phyloP scores from a whole-genome alignment of 169 alveolate genomes.

The Plasmodium adleri region DNA sequence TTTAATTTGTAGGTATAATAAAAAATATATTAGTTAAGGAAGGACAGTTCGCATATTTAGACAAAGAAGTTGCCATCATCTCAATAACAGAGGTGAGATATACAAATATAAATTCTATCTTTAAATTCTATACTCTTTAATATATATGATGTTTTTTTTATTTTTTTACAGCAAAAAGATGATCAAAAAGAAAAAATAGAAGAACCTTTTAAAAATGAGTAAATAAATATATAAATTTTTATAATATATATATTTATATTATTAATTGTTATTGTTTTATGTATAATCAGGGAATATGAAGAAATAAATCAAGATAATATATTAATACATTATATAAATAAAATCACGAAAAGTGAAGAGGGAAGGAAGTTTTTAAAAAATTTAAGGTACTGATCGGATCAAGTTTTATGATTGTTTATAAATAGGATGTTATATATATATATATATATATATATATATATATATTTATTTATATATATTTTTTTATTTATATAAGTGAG shows the following conservation, averaged over 20 bases:
- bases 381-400: conserved; percentile 1
- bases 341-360: conserved; percentile 24
- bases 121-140: not conserved
- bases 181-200: not conserved
- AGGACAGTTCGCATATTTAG: conserved; percentile 58
- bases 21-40: conserved; percentile 50
- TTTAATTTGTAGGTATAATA: conserved; percentile 30
- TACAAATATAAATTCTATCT: not conserved
- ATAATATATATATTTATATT: no score
- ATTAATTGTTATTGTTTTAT: not conserved
- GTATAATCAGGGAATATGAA: conserved; percentile 9
- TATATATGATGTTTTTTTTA: not conserved
- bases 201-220: not conserved
- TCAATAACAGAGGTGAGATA: conserved; percentile 11
- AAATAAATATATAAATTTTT: no score
- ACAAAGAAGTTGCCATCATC: conserved; percentile 63
- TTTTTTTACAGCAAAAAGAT: not conserved
- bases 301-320: conserved; percentile 51
- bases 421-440: no score
- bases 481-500: conserved; percentile 6
- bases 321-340: conserved; percentile 19
- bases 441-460: not conserved
- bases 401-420: not conserved
- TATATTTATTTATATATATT: not conserved
- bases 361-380: conserved; percentile 34